Conservation (phyloP, 306 rosid genomes). For the Lathyrus aphaca region DNA sequence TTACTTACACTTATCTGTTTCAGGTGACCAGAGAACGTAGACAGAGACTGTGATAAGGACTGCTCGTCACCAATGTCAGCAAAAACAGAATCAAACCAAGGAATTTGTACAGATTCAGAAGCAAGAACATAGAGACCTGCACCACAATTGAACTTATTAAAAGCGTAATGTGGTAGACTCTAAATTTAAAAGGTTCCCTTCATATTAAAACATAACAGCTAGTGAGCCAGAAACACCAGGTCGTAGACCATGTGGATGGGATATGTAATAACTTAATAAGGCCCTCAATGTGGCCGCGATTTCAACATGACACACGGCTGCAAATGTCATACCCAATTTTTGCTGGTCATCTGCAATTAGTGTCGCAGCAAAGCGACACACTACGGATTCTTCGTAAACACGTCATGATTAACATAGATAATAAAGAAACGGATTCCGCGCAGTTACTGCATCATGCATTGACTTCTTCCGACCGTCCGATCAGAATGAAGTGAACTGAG, state of each 20-base stretch:
- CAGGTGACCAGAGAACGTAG: constrained; percentile 97
- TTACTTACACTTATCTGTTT: constrained; percentile 90
- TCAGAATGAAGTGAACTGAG: too few species aligned
- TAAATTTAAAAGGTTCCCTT: not conserved
- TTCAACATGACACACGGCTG: not conserved
- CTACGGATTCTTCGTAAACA: not conserved
- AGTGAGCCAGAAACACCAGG: not conserved
- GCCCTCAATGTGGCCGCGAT: not conserved
- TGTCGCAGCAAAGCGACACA: not conserved
- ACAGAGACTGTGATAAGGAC: constrained; percentile 84
- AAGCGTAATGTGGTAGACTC: not conserved
- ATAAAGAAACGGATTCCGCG: too few species aligned
- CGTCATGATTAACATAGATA: not conserved
- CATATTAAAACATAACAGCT: not conserved
- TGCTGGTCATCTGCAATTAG: not conserved
- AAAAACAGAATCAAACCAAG: constrained; percentile 94
- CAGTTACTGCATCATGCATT: too few species aligned
- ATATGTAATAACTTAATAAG: not conserved
- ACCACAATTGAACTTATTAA: constrained; percentile 2
- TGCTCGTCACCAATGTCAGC: constrained; percentile 98
- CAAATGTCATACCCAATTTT: not conserved
- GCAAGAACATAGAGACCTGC: constrained; percentile 90
- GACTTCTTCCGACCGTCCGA: too few species aligned
- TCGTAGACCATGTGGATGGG: not conserved
- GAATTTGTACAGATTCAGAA: constrained; percentile 84